phyloP scores from a whole-genome alignment of 768 basidiomycete genomes.

The Chalciporus pseudorubinellus region DNA sequence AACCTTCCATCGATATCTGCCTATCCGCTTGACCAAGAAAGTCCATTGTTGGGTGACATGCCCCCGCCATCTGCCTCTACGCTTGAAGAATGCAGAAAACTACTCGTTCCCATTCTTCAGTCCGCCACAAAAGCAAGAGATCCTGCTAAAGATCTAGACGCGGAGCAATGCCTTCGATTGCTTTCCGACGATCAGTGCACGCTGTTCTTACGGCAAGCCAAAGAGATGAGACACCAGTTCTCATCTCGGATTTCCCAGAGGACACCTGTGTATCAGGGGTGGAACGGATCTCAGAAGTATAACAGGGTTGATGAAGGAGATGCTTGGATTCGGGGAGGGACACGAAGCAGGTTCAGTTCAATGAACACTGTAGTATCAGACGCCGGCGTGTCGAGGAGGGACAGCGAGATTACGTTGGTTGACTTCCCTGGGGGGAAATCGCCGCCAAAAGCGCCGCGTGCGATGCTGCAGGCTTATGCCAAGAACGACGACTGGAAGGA shows the following conservation, averaged over 20 bases:
- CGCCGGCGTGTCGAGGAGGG: slow-evolving; percentile 13
- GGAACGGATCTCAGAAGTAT: slow-evolving; percentile 7
- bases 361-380: slow-evolving; percentile 12
- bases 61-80: slow-evolving; percentile 7
- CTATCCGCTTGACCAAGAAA: slow-evolving; percentile 2
- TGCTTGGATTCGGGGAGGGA: slow-evolving; percentile 11
- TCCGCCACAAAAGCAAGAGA: slow-evolving; percentile 17
- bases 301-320: slow-evolving; percentile 12
- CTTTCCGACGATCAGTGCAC: slow-evolving; percentile 29
- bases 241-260: slow-evolving; percentile 8
- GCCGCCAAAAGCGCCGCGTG: slow-evolving; percentile 22
- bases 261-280: slow-evolving; percentile 1
- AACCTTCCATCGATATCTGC: slow-evolving; percentile 5
- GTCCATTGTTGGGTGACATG: slow-evolving; percentile 10
- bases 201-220: slow-evolving; percentile 19
- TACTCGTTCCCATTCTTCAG: slow-evolving; percentile 24
- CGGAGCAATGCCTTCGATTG: slow-evolving; percentile 21
- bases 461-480: slow-evolving; percentile 14
- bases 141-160: slow-evolving; percentile 9
- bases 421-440: slow-evolving; percentile 12
- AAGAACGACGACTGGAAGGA: background rate
- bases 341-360: slow-evolving; percentile 17
- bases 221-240: slow-evolving; percentile 26
- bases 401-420: slow-evolving; percentile 27
- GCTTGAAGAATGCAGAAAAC: slow-evolving; percentile 27